phyloP scores from a whole-genome alignment of 164 flowering plant species.

The Sedum album region DNA sequence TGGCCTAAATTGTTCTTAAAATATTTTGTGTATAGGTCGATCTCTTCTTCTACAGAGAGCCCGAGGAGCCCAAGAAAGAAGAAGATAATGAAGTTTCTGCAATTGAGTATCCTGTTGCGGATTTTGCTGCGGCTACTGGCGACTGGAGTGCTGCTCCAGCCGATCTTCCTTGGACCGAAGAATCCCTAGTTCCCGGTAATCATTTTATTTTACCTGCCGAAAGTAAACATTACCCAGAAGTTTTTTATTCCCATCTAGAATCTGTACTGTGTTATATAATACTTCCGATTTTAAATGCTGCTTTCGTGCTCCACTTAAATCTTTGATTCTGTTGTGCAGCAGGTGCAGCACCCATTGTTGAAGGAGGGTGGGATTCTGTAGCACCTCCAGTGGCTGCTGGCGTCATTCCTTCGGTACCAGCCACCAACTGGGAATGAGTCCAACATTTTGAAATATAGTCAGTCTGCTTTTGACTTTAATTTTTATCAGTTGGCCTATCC shows the following conservation, averaged over 20 bases:
- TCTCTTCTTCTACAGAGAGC: conserved; percentile 76
- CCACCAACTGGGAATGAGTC: conserved; percentile 1
- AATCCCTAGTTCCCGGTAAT: no score
- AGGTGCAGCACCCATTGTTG: neutral
- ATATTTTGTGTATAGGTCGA: conserved; percentile 46
- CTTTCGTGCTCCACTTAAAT: no score
- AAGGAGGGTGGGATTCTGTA: neutral
- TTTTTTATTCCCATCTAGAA: no score
- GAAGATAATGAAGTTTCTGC: conserved; percentile 44
- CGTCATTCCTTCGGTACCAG: neutral
- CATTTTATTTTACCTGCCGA: no score
- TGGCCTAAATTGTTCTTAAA: neutral
- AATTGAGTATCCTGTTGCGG: conserved; percentile 34
- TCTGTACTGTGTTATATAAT: no score
- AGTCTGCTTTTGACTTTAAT: neutral
- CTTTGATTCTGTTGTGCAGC: no score
- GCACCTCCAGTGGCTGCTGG: neutral
- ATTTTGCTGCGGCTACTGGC: conserved; percentile 17
- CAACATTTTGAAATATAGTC: neutral
- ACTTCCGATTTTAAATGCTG: no score
- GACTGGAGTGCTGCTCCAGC: conserved; percentile 28
- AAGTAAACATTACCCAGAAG: no score
- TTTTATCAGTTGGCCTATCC: neutral
- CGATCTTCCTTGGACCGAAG: conserved; percentile 33
- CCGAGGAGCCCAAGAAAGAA: conserved; percentile 62